A percentile compares a stretch with the other conserved stretches of the same genome.
Conservation (phyloP, 2,329 filamentous ascomycete species). For the Colletotrichum neosansevieriae region DNA sequence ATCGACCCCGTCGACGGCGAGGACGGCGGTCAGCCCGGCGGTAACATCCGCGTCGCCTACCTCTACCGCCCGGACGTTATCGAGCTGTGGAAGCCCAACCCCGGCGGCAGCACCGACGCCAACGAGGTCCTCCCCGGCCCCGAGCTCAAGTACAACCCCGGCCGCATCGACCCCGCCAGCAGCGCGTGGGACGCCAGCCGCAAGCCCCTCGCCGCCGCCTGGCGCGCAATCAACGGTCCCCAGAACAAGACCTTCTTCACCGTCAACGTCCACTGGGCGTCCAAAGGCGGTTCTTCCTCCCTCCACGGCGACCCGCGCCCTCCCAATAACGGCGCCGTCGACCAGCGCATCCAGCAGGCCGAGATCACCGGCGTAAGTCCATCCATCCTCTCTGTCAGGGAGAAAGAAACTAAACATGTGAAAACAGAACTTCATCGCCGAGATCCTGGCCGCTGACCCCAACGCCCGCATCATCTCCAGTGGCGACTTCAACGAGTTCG, state of each 20-base stretch:
- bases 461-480: slow-evolving; percentile 69
- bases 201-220: slow-evolving; percentile 76
- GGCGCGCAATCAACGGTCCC: slow-evolving; percentile 67
- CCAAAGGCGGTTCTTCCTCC: slow-evolving; percentile 74
- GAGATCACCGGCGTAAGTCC: slow-evolving; percentile 66
- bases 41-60: slow-evolving; percentile 79
- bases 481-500: slow-evolving; percentile 81
- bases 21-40: slow-evolving; percentile 76
- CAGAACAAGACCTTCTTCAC: slow-evolving; percentile 72
- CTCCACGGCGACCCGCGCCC: slow-evolving; percentile 75
- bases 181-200: slow-evolving; percentile 70
- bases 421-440: slow-evolving; percentile 62
- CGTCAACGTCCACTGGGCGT: slow-evolving; percentile 76
- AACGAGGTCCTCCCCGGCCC: slow-evolving; percentile 70
- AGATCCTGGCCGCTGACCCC: slow-evolving; percentile 68
- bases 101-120: slow-evolving; percentile 65
- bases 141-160: slow-evolving; percentile 75
- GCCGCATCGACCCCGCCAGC: slow-evolving; percentile 72
- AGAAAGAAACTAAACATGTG: slow-evolving; percentile 35
- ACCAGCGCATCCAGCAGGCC: slow-evolving; percentile 67
- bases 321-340: slow-evolving; percentile 74
- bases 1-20: slow-evolving; percentile 69
- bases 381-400: neutral
- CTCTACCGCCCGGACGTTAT: slow-evolving; percentile 73
- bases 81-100: slow-evolving; percentile 69